A percentile compares a stretch with the other conserved stretches of the same genome.
Evolutionary conservation across 495 filamentous ascomycete genomes (phyloP).

Genomic region (Penicillium egyptiacum): DNA sequence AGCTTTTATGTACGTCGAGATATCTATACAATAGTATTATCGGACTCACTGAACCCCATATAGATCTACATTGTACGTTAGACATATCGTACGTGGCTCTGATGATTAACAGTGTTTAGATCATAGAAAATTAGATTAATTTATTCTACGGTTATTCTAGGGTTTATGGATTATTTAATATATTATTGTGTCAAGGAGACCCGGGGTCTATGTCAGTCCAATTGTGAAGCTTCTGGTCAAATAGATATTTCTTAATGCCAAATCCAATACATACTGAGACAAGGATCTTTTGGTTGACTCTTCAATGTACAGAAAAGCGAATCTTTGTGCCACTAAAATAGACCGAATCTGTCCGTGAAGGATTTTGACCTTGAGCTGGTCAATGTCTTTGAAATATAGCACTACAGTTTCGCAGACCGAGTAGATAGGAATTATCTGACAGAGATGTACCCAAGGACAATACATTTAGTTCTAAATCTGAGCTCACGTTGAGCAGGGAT

Average conservation of each 20-base stretch:
- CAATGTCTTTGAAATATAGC: not conserved
- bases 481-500: not conserved
- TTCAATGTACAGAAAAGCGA: not conserved
- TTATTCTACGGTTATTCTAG: not conserved
- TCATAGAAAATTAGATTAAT: not conserved
- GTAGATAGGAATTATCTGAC: not conserved
- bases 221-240: not conserved
- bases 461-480: not conserved
- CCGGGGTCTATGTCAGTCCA: not conserved
- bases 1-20: not conserved
- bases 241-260: not conserved
- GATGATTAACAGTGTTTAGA: not conserved
- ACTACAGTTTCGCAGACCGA: not conserved
- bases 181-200: not conserved
- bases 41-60: not conserved
- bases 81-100: not conserved
- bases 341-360: not conserved
- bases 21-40: too few relatives aligned
- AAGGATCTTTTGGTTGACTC: not conserved
- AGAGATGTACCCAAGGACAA: not conserved
- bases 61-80: not conserved
- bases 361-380: not conserved
- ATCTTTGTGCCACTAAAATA: not conserved
- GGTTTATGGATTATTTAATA: not conserved
- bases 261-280: not conserved